Evolutionary conservation across 495 filamentous ascomycete genomes (phyloP), one percentile per base, ranked within the genome.

Genomic region (Penicillium fimorum): DNA sequence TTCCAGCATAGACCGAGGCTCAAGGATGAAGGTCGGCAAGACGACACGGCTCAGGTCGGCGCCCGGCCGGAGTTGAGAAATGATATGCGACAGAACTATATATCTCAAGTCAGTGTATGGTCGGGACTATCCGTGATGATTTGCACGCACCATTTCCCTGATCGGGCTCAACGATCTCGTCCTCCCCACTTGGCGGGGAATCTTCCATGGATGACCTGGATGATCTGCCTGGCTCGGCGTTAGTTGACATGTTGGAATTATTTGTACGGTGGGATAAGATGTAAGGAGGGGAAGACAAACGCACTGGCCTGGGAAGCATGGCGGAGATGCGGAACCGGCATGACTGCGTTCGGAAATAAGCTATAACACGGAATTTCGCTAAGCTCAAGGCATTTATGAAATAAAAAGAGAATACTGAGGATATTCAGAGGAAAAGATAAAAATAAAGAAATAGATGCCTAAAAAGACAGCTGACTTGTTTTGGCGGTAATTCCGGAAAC

Each of bases 1-100:
- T 75, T 99, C 94, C 65, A 99, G 74, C 94, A 99, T 99, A 58
- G 92, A 96, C 65, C 90, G 86, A 4, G 94, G 94, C 70, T 99
- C 94, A 47, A 99, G 81, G 63, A 99, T 99, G 73, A 99, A 99
- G 33, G 94, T 99, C 27, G 94, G 94, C 56, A 99, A 76, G 29
- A 92, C 91, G 52, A 99, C 92, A 62, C 92, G 85, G 73, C 90
- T 96, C 56, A 99, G 78, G 70, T 99, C 94, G 53, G 94, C 94
- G 55, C 94, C 94, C 33, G 95, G 94, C 58, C 94, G 86, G 46
- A 99, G 79, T 76, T 97, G 95, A 38, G 91, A 96, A 57, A 99
- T 97, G 72, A 99, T 96, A 73, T 97, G 92, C 53, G 84, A 87
- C 60, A 96, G 85, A 63, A 96, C 91, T 95, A 59, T 42, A 11